Evolutionary conservation across 768 basidiomycete genomes (phyloP), one percentile per base, ranked within the genome.

Genomic region (Collybiopsis confluens): DNA sequence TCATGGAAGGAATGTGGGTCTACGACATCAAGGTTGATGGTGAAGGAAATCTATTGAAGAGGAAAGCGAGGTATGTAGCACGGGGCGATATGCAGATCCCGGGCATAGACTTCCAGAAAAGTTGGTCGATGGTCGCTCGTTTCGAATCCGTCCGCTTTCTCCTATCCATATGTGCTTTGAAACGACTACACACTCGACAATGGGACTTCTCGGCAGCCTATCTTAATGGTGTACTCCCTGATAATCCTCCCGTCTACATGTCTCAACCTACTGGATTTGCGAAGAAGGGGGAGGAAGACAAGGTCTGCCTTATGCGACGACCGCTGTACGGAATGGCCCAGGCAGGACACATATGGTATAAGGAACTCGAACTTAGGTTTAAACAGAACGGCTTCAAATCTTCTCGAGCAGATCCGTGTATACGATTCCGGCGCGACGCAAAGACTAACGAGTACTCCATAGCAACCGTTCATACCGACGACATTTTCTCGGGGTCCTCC

Each of bases 61-160:
- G 63, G 56, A 72, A 73, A 52, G 49, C 49, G 4, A 24, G 33
- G 20, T 56, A 52, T 27, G 61, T 64, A 11, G 65, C 68, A 2
- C 60, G 64, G 27, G 70, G 72, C 0, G 71, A 62, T 57, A 45
- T 57, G 1, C 70, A 72, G 52, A 54, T 60, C 4, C 58, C 60
- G 4, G 68, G 72, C 6, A 36, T 68, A 9, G 68, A 69, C 47
- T 70, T 56, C 18, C 30, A 42, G 11, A 27, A 41, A 5, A 51
- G 33, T 21, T 58, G 38, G 28, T 55, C 56, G 18, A 49, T 53
- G 53, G 56, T 58, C 13, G 56, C 54, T n/a, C 3, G 56, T 15
- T 20, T 55, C 28, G 45, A 54, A 40, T 57, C 56, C 7, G 37
- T 54, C 16, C 36, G 54, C 2, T 38, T 50, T n/a, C 4, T 37